phyloP scores from a whole-genome alignment of 2,329 filamentous ascomycete species.

The Ascochyta pisi region DNA sequence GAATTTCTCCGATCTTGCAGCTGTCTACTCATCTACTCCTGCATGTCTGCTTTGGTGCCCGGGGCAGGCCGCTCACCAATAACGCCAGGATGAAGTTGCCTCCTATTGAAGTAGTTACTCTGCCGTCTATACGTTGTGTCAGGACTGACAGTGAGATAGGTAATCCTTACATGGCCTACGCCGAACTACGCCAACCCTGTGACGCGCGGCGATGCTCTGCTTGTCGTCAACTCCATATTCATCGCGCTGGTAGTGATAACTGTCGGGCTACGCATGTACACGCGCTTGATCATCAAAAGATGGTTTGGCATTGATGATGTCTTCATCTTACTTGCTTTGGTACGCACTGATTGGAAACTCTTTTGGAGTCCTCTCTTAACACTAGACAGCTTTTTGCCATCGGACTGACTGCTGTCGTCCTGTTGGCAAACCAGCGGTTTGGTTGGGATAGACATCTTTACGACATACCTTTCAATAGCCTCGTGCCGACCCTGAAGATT shows the following conservation, averaged over 20 bases:
- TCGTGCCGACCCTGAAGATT: constrained; percentile 42
- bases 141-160: constrained; percentile 2
- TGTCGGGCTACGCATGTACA: constrained; percentile 50
- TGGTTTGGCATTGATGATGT: constrained; percentile 54
- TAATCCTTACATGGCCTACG: constrained; percentile 47
- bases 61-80: constrained; percentile 10
- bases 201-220: constrained; percentile 49
- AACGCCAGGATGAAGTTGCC: constrained; percentile 36
- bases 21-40: constrained; percentile 10
- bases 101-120: constrained; percentile 33
- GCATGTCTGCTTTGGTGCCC: constrained; percentile 9
- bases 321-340: constrained; percentile 51
- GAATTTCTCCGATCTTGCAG: constrained; percentile 2
- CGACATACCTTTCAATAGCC: constrained; percentile 46
- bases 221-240: constrained; percentile 51
- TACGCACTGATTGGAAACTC: constrained; percentile 21
- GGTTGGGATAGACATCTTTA: constrained; percentile 55
- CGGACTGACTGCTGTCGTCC: constrained; percentile 48
- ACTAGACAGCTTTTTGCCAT: constrained; percentile 45
- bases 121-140: background rate
- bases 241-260: constrained; percentile 46
- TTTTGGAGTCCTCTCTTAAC: constrained; percentile 5
- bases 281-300: constrained; percentile 49
- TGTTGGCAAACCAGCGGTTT: constrained; percentile 52
- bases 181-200: constrained; percentile 51